phyloP scores from a whole-genome alignment of 805 yeast species.

The Kodamaea sagamina region DNA sequence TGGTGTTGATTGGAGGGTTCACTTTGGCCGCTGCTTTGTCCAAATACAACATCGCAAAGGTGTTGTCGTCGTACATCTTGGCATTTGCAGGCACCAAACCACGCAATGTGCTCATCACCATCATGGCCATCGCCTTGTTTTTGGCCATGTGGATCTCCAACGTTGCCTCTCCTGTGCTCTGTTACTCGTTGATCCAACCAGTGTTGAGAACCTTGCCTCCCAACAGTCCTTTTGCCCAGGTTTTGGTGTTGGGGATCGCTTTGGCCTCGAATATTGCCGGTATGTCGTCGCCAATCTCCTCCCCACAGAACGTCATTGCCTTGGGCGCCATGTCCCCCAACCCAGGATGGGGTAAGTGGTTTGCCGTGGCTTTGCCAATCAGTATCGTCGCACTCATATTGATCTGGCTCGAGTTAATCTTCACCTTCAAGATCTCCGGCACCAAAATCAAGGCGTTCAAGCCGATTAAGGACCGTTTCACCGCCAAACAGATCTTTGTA shows the following conservation, averaged over 20 bases:
- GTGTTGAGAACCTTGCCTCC: conserved; percentile 80
- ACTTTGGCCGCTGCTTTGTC: conserved; percentile 93
- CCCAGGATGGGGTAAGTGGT: conserved; percentile 92
- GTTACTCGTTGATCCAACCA: conserved; percentile 90
- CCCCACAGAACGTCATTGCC: conserved; percentile 94
- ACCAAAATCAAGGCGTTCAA: conserved; percentile 49
- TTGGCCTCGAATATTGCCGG: conserved; percentile 93
- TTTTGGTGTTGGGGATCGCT: conserved; percentile 88
- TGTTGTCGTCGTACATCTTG: conserved; percentile 77
- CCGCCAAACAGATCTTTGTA: conserved; percentile 47
- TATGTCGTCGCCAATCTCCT: conserved; percentile 95
- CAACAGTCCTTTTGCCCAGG: conserved; percentile 74
- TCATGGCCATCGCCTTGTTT: conserved; percentile 84
- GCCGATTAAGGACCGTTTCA: conserved; percentile 49
- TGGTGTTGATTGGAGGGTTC: conserved; percentile 90
- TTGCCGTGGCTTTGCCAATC: conserved; percentile 82
- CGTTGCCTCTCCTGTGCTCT: conserved; percentile 95
- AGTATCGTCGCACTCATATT: conserved; percentile 59
- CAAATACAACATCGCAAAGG: conserved; percentile 85
- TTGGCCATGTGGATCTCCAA: conserved; percentile 95
- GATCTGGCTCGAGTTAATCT: conserved; percentile 71
- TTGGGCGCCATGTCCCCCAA: conserved; percentile 79
- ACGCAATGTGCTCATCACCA: conserved; percentile 67
- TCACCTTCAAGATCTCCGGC: conserved; percentile 57
- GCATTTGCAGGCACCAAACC: conserved; percentile 88